Percentiles rank a stretch among this genome's conserved stretches.
These are phyloP conservation scores for Hemisphaericaspora nanyangensis DNA, from an alignment of 805 yeast genomes.

Conservation along the genomic window DNA sequence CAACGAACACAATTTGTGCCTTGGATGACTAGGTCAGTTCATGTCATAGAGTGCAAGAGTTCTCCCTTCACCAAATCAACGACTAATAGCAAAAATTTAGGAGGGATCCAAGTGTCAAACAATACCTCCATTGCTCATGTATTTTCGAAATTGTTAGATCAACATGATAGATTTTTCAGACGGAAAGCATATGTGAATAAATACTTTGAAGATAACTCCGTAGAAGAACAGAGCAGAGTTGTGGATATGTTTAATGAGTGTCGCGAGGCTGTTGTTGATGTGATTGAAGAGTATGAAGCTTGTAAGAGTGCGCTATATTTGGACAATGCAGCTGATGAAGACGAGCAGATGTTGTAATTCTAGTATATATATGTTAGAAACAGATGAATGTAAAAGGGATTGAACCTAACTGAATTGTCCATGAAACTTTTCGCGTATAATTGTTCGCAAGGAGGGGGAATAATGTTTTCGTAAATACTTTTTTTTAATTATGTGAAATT, in stretches of 20 bases:
- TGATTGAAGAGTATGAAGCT: constrained; percentile 45
- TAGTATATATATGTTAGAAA: too few species aligned
- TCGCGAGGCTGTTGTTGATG: constrained; percentile 42
- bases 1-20: constrained; percentile 75
- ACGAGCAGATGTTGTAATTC: constrained; percentile 1
- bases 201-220: constrained; percentile 52
- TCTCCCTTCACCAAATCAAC: constrained; percentile 55
- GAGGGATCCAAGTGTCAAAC: constrained; percentile 83
- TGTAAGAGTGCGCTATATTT: constrained; percentile 42
- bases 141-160: constrained; percentile 62
- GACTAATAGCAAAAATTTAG: constrained; percentile 36
- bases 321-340: constrained; percentile 41
- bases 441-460: too few species aligned
- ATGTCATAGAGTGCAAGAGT: constrained; percentile 69
- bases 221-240: constrained; percentile 39
- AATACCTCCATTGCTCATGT: constrained; percentile 70
- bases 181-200: constrained; percentile 82
- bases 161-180: constrained; percentile 75
- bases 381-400: too few species aligned
- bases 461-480: too few species aligned
- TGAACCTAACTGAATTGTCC: too few species aligned
- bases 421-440: too few species aligned
- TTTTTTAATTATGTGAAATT: neutral
- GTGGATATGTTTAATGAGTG: constrained; percentile 48
- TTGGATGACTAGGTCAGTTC: constrained; percentile 78